Percentiles rank a stretch among this genome's conserved stretches.
These are phyloP conservation scores for Suillus occidentalis DNA, from an alignment of 768 basidiomycete genomes.

Conservation along the genomic window DNA sequence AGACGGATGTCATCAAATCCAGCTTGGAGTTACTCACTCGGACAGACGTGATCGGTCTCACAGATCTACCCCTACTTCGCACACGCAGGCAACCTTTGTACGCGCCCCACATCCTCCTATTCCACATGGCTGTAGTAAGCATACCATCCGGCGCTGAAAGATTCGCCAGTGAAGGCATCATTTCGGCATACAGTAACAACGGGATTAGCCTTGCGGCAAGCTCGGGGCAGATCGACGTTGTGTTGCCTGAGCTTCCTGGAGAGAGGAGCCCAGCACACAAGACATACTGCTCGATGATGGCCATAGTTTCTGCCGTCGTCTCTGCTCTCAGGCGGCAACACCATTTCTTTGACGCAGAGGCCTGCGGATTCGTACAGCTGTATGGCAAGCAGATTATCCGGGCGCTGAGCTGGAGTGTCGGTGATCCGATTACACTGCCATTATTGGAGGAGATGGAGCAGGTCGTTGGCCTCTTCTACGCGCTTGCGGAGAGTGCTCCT, in stretches of 20 bases:
- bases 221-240: constrained; percentile 66
- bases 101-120: constrained; percentile 74
- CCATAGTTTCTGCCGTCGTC: constrained; percentile 73
- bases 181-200: constrained; percentile 83
- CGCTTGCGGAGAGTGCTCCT: constrained; percentile 55
- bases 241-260: constrained; percentile 66
- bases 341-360: constrained; percentile 82
- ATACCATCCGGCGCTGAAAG: constrained; percentile 79
- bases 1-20: constrained; percentile 72
- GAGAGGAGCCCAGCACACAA: constrained; percentile 79
- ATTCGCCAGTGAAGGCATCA: constrained; percentile 79
- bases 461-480: constrained; percentile 73
- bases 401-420: constrained; percentile 80
- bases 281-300: constrained; percentile 82
- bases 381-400: constrained; percentile 79
- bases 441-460: constrained; percentile 83
- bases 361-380: constrained; percentile 81
- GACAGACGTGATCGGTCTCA: constrained; percentile 68
- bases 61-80: constrained; percentile 63
- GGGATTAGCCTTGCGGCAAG: constrained; percentile 75
- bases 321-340: constrained; percentile 60
- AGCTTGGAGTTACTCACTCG: constrained; percentile 74
- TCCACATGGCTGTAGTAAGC: constrained; percentile 83
- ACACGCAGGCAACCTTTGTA: constrained; percentile 68
- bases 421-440: constrained; percentile 72